Percentiles rank a stretch among this genome's conserved stretches.
phyloP scores from a whole-genome alignment of 345 rosid genomes.

The Durio zibethinus region DNA sequence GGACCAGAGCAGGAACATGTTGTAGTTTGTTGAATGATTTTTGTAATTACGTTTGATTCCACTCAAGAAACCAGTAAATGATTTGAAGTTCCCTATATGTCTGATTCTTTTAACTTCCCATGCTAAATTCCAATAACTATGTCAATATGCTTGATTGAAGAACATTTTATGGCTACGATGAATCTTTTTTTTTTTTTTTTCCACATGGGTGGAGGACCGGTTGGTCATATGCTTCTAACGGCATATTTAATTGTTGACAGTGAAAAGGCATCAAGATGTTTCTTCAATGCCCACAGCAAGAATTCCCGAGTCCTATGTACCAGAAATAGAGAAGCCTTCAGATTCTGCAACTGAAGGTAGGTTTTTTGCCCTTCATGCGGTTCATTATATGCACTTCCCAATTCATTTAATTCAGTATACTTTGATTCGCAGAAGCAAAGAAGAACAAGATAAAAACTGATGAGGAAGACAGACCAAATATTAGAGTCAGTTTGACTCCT shows the following conservation, averaged over 20 bases:
- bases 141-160: not conserved
- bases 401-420: not conserved
- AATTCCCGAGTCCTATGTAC: constrained; percentile 30
- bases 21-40: not conserved
- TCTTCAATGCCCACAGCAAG: constrained; percentile 33
- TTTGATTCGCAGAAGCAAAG: constrained; percentile 28
- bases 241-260: constrained; percentile 22
- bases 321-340: constrained; percentile 18
- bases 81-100: not conserved
- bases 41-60: not conserved
- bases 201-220: too few relatives aligned
- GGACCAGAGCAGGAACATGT: too few relatives aligned
- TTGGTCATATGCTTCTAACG: not conserved
- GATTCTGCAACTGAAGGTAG: constrained; percentile 30
- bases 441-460: constrained; percentile 22
- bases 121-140: not conserved
- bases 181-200: not conserved
- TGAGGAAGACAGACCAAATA: constrained; percentile 40
- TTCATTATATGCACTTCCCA: not conserved
- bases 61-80: not conserved
- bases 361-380: not conserved
- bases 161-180: not conserved
- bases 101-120: not conserved
- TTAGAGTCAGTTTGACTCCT: constrained; percentile 42
- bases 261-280: constrained; percentile 33